Evolutionary conservation across 2,329 filamentous ascomycete genomes (phyloP).

Genomic region (Ilyonectria sp.): DNA sequence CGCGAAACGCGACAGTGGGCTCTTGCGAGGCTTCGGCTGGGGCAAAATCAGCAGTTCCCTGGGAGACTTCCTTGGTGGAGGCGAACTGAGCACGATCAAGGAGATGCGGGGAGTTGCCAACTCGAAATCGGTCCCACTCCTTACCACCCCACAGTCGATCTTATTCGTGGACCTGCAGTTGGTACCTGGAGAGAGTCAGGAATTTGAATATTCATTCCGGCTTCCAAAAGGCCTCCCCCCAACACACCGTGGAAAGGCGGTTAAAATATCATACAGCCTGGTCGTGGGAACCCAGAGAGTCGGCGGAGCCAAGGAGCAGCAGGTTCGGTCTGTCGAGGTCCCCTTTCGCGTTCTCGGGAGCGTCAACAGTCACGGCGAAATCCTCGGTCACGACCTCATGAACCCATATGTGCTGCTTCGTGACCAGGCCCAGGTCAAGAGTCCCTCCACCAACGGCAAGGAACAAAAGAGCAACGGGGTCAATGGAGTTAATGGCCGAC

Average conservation of each 20-base stretch:
- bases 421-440: conserved; percentile 81
- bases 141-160: conserved; percentile 96
- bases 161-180: conserved; percentile 94
- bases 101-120: conserved; percentile 93
- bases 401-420: conserved; percentile 90
- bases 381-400: conserved; percentile 95
- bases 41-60: conserved; percentile 89
- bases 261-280: conserved; percentile 93
- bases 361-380: conserved; percentile 89
- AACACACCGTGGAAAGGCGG: conserved; percentile 89
- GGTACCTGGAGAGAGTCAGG: conserved; percentile 88
- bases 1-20: conserved; percentile 80
- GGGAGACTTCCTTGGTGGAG: conserved; percentile 87
- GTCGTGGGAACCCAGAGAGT: conserved; percentile 93
- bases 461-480: conserved; percentile 47
- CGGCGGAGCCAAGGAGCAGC: conserved; percentile 82
- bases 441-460: conserved; percentile 49
- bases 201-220: conserved; percentile 88
- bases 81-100: conserved; percentile 92
- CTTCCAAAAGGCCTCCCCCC: conserved; percentile 92
- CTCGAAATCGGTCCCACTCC: conserved; percentile 87
- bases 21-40: conserved; percentile 91
- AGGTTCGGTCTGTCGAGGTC: conserved; percentile 90
- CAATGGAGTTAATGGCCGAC: conserved; percentile 47
- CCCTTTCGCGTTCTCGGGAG: conserved; percentile 95